Conservation (phyloP, 345 rosid genomes). For the Tarenaya hassleriana region DNA sequence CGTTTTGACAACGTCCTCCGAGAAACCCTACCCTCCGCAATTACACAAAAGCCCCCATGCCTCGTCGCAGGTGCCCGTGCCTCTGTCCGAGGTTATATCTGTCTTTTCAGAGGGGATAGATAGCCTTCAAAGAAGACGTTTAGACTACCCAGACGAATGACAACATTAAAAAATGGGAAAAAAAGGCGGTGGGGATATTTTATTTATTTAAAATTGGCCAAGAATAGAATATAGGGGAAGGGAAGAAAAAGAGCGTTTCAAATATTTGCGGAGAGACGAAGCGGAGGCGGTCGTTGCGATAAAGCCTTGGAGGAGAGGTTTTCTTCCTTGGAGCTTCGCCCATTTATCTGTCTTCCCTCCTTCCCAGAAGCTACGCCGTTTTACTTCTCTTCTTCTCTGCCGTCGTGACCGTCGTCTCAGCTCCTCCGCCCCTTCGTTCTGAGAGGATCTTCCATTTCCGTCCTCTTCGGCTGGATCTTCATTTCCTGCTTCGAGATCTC, state of each 20-base stretch:
- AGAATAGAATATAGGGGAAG: slow-evolving; percentile 20
- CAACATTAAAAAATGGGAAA: not conserved
- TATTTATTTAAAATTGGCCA: slow-evolving; percentile 22
- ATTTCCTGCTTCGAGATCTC: not conserved
- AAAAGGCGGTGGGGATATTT: not conserved
- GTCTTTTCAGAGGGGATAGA: slow-evolving; percentile 1
- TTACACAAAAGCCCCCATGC: slow-evolving; percentile 3
- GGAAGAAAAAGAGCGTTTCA: slow-evolving; percentile 18
- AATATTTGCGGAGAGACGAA: slow-evolving; percentile 36
- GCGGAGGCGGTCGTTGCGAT: slow-evolving; percentile 31
- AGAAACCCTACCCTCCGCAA: slow-evolving; percentile 16
- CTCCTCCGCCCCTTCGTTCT: slow-evolving; percentile 8
- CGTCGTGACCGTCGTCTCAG: slow-evolving; percentile 16
- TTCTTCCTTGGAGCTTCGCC: no score
- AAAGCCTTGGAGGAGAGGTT: slow-evolving; percentile 39
- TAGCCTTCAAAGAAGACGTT: slow-evolving; percentile 26
- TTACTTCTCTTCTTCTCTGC: not conserved
- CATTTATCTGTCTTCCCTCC: slow-evolving; percentile 10
- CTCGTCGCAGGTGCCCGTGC: slow-evolving; percentile 14
- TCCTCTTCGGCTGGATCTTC: slow-evolving; percentile 1
- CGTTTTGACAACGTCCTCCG: slow-evolving; percentile 10
- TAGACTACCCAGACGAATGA: slow-evolving; percentile 13
- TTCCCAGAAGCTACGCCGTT: slow-evolving; percentile 16
- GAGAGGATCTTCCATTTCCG: slow-evolving; percentile 11
- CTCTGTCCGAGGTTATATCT: slow-evolving; percentile 5